A percentile compares a stretch with the other conserved stretches of the same genome.
These are phyloP conservation scores for Epichloe coenophiala DNA, from an alignment of 2,329 filamentous ascomycete species.

Conservation along the genomic window DNA sequence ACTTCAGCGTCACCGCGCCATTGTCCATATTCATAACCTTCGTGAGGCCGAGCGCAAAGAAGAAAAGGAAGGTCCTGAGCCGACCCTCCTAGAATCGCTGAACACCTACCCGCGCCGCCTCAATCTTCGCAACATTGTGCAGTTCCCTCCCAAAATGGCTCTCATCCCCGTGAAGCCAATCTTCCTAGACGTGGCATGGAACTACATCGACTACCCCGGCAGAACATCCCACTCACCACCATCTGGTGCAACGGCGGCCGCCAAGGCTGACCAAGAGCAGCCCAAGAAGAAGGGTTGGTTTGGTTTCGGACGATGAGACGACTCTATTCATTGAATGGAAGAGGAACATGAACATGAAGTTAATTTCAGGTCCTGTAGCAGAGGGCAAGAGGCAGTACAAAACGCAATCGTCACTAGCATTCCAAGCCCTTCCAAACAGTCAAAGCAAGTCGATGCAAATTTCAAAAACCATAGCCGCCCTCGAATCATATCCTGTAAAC, in stretches of 20 bases:
- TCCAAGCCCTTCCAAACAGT: no score
- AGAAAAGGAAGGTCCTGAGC: conserved; percentile 8
- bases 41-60: conserved; percentile 34
- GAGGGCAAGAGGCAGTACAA: no score
- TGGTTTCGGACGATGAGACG: conserved; percentile 45
- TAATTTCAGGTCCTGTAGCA: no score
- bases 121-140: conserved; percentile 68
- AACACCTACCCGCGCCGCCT: conserved; percentile 62
- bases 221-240: conserved; percentile 20
- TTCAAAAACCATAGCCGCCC: no score
- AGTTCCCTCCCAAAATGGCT: conserved; percentile 73
- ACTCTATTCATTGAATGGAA: not conserved
- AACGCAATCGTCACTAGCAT: no score
- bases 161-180: conserved; percentile 85
- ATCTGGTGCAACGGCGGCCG: conserved; percentile 18
- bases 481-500: no score
- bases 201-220: conserved; percentile 86
- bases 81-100: conserved; percentile 60
- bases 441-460: no score
- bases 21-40: conserved; percentile 69
- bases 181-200: conserved; percentile 94
- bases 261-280: conserved; percentile 20
- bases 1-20: conserved; percentile 67
- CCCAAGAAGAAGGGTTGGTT: conserved; percentile 63
- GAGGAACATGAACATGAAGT: not conserved